These are phyloP conservation scores for Marasmius tenuissimus DNA, from an alignment of 1,284 basidiomycete genomes.

Conservation along the genomic window DNA sequence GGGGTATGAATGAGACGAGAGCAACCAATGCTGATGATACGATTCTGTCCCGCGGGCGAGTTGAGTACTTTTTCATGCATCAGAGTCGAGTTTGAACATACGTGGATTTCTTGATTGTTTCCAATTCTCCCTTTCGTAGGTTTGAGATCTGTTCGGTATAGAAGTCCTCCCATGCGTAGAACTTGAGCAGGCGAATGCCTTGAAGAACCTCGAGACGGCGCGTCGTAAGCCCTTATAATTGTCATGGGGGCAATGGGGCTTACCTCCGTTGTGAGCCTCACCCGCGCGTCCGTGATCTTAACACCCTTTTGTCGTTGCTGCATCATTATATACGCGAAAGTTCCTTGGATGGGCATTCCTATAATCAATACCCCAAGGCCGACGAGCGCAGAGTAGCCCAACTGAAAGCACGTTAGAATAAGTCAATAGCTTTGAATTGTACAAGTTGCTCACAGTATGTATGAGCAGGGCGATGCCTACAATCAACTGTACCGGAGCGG, in stretches of 20 bases:
- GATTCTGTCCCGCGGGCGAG: slow-evolving; percentile 6
- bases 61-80: slow-evolving; percentile 15
- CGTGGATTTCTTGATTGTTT: slow-evolving; percentile 35
- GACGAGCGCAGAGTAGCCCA: slow-evolving; percentile 53
- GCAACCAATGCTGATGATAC: slow-evolving; percentile 24
- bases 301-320: slow-evolving; percentile 52
- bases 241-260: background rate
- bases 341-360: slow-evolving; percentile 48
- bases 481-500: slow-evolving; percentile 44
- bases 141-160: slow-evolving; percentile 43
- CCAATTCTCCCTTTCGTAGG: slow-evolving; percentile 41
- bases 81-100: slow-evolving; percentile 20
- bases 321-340: slow-evolving; percentile 53
- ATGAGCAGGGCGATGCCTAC: slow-evolving; percentile 54
- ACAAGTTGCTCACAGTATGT: slow-evolving; percentile 30
- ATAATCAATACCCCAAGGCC: slow-evolving; percentile 52
- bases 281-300: slow-evolving; percentile 56
- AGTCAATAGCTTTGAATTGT: background rate
- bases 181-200: slow-evolving; percentile 44
- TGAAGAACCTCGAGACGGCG: slow-evolving; percentile 34
- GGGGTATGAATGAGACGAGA: slow-evolving; percentile 47
- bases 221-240: background rate
- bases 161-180: slow-evolving; percentile 46
- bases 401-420: slow-evolving; percentile 18
- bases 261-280: slow-evolving; percentile 49